phyloP scores from a whole-genome alignment of 345 rosid species.

The Pistacia integerrima region DNA sequence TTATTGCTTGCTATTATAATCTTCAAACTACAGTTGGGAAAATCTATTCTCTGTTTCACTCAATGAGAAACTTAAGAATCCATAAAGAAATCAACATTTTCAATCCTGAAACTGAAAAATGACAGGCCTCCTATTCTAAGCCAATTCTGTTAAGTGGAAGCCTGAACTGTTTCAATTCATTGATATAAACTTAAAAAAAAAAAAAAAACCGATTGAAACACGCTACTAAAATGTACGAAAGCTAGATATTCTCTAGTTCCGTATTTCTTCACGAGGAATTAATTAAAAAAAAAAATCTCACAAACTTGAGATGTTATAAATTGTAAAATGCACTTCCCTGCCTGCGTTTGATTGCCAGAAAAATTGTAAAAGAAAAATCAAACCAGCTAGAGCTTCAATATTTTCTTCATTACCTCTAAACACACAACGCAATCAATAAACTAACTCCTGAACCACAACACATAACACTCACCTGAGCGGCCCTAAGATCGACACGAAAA shows the following conservation, averaged over 20 bases:
- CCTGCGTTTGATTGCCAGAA: neutral
- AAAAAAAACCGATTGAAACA: neutral
- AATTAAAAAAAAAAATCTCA: neutral
- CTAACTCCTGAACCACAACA: neutral
- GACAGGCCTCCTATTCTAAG: neutral
- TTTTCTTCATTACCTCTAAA: neutral
- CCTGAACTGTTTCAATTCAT: neutral
- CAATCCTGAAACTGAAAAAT: neutral
- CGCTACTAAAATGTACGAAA: neutral
- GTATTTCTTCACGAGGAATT: neutral
- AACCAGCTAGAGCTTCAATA: neutral
- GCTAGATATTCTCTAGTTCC: neutral
- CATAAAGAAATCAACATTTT: neutral
- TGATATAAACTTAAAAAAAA: neutral
- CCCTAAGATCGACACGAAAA: conserved; percentile 46
- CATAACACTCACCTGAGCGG: conserved; percentile 49
- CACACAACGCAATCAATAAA: neutral
- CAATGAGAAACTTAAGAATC: neutral
- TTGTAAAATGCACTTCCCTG: neutral
- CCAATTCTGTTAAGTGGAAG: neutral
- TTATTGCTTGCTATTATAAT: neutral
- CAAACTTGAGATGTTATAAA: neutral
- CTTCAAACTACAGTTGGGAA: neutral
- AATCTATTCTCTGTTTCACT: neutral
- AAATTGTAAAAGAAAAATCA: conserved; percentile 10